These are phyloP conservation scores for Vigna unguiculata DNA, from an alignment of 306 rosid species.

Conservation along the genomic window DNA sequence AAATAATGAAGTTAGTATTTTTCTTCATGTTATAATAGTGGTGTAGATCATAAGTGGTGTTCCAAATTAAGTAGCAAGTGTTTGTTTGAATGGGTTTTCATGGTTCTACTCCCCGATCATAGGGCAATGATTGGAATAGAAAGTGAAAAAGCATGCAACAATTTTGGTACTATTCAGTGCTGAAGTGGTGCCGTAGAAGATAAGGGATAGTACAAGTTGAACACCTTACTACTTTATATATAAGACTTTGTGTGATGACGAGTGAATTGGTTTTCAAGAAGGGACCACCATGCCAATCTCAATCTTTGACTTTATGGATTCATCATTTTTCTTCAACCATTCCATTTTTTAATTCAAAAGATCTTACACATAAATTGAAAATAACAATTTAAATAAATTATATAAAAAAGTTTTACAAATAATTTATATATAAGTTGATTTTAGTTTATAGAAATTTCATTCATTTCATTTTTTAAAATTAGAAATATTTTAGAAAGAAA, in stretches of 20 bases:
- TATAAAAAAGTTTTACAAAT: too few species aligned
- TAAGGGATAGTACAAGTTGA: slow-evolving; percentile 8
- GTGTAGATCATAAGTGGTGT: too few species aligned
- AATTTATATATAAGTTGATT: too few species aligned
- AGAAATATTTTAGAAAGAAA: too few species aligned
- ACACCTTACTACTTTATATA: background rate
- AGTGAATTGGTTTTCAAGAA: background rate
- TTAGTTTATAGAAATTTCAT: too few species aligned
- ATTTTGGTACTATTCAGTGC: slow-evolving; percentile 2
- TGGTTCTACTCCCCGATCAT: background rate
- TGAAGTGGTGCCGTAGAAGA: slow-evolving; percentile 39
- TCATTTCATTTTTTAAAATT: too few species aligned
- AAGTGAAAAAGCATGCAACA: background rate
- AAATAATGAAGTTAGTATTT: too few species aligned
- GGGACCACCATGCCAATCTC: slow-evolving; percentile 3
- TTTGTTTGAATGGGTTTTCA: slow-evolving; percentile 17
- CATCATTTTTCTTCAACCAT: background rate
- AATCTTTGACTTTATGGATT: slow-evolving; percentile 22
- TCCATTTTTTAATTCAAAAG: background rate
- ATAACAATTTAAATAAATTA: too few species aligned
- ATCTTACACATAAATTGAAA: background rate
- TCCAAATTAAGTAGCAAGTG: background rate
- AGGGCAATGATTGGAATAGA: slow-evolving; percentile 30
- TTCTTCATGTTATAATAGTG: too few species aligned
- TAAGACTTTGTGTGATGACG: background rate